A percentile compares a stretch with the other conserved stretches of the same genome.
These are phyloP conservation scores for Chytriomyces confervae DNA, from an alignment of 192 early-diverging fungal genomes.

Conservation along the genomic window DNA sequence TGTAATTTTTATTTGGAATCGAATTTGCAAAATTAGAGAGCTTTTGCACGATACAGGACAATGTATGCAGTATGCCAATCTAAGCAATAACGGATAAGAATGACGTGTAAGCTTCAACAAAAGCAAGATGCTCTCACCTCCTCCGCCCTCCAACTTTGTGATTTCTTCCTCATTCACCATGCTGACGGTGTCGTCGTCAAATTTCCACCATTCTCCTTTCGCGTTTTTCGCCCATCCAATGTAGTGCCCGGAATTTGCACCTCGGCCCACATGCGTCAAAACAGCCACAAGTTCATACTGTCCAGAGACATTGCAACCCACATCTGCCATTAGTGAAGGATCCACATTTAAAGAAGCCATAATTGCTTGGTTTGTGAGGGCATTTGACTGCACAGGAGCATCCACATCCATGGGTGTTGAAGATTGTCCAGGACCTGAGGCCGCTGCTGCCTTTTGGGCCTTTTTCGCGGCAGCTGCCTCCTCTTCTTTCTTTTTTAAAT, in stretches of 20 bases:
- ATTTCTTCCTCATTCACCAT: constrained; percentile 86
- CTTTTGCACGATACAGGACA: constrained; percentile 83
- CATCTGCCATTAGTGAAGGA: constrained; percentile 74
- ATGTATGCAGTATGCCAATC: constrained; percentile 81
- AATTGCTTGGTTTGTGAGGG: constrained; percentile 25
- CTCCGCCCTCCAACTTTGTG: constrained; percentile 88
- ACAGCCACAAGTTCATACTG: constrained; percentile 93
- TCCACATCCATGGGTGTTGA: constrained; percentile 42
- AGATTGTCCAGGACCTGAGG: constrained; percentile 10
- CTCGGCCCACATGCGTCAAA: constrained; percentile 93
- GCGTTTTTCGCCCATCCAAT: constrained; percentile 91
- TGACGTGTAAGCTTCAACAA: neutral
- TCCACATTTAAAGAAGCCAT: constrained; percentile 31
- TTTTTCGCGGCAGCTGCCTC: constrained; percentile 46
- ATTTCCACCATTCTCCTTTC: constrained; percentile 59
- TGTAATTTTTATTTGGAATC: neutral
- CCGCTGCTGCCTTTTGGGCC: neutral
- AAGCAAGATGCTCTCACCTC: constrained; percentile 34
- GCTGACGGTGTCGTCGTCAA: constrained; percentile 92
- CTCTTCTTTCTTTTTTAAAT: constrained; percentile 78
- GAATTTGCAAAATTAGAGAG: constrained; percentile 39
- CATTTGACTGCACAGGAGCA: constrained; percentile 28
- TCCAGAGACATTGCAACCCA: constrained; percentile 85
- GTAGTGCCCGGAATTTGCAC: constrained; percentile 90
- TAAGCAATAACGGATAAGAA: neutral